Evolutionary conservation across 2,329 filamentous ascomycete species (phyloP), one percentile per base, ranked within the genome.

Genomic region (Aspergillus texensis): DNA sequence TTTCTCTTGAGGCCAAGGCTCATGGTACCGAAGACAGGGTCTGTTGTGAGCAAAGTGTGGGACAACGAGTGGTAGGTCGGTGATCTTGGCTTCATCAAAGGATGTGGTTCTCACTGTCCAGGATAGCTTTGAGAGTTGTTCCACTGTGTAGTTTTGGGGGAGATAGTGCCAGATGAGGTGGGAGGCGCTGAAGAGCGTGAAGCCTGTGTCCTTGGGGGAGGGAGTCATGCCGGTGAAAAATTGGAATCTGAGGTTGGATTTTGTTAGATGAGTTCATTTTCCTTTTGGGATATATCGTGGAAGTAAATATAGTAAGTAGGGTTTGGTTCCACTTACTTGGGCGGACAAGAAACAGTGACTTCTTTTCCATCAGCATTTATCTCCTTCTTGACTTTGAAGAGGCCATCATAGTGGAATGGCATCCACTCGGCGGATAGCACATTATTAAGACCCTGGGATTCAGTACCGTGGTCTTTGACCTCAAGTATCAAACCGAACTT

Each of bases 101-200:
- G 81, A 81, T 1, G 79, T 71, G 0, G 84, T 86, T 5, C 76
- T 74, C 2, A 85, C 83, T 0, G 77, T 77, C 84, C 84, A 86
- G 0, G 79, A 83, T n/a, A 81, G 72, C 3, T 66, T 65, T 8
- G 74, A 69, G 3, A 86, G 74, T 0, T 71, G 70, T 12, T 79
- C 77, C 0, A 79, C 63, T 0, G 77, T 72, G 2, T 81, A 68
- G 58, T 75, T 76, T 0, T 70, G 36, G 0, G 82, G 78, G 0
- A 86, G 77, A 50, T 84, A 75, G 36, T 79, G 77, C 72, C 85
- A 84, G 19, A 87, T 72, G 0, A 84, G 72, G 0, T 79, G 80
- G 0, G 85, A 86, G 0, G 79, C 81, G 0, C 84, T 82, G 67
- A 88, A 87, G 1, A 88, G 74, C 0, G 85, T 87, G 67, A 81